These are phyloP conservation scores for Penicillium concentricum DNA, from an alignment of 2,329 filamentous ascomycete genomes.

Conservation along the genomic window DNA sequence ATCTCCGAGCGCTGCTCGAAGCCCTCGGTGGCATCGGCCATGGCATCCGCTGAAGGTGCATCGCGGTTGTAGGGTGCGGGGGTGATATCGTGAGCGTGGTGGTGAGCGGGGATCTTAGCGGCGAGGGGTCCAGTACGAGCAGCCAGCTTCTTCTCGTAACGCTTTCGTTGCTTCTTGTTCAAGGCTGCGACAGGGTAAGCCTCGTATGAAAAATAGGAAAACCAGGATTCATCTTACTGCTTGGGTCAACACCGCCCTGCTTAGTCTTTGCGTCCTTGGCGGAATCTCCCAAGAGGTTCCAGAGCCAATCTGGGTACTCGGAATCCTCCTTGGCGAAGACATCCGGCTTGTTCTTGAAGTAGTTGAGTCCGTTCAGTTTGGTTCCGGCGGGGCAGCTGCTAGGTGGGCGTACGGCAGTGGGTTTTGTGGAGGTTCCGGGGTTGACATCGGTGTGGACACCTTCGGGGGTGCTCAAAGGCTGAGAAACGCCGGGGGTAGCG, in stretches of 20 bases:
- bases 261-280: slow-evolving; percentile 33
- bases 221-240: slow-evolving; percentile 33
- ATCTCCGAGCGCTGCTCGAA: slow-evolving; percentile 42
- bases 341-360: slow-evolving; percentile 49
- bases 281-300: slow-evolving; percentile 43
- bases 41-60: slow-evolving; percentile 20
- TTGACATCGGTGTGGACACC: slow-evolving; percentile 29
- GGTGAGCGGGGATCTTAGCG: slow-evolving; percentile 45
- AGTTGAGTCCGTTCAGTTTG: slow-evolving; percentile 44
- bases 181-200: slow-evolving; percentile 35
- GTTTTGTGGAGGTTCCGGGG: slow-evolving; percentile 29
- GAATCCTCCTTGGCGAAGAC: slow-evolving; percentile 46
- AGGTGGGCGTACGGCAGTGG: slow-evolving; percentile 28
- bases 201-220: slow-evolving; percentile 1
- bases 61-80: slow-evolving; percentile 37
- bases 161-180: slow-evolving; percentile 50
- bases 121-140: slow-evolving; percentile 40
- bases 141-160: slow-evolving; percentile 48
- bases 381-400: slow-evolving; percentile 44
- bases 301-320: slow-evolving; percentile 51
- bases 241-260: slow-evolving; percentile 40
- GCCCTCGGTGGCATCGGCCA: slow-evolving; percentile 38
- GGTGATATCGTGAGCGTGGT: slow-evolving; percentile 47
- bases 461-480: slow-evolving; percentile 42
- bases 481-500: slow-evolving; percentile 41